Conservation (phyloP, 495 filamentous ascomycete species). For the Trichoderma reesei region DNA sequence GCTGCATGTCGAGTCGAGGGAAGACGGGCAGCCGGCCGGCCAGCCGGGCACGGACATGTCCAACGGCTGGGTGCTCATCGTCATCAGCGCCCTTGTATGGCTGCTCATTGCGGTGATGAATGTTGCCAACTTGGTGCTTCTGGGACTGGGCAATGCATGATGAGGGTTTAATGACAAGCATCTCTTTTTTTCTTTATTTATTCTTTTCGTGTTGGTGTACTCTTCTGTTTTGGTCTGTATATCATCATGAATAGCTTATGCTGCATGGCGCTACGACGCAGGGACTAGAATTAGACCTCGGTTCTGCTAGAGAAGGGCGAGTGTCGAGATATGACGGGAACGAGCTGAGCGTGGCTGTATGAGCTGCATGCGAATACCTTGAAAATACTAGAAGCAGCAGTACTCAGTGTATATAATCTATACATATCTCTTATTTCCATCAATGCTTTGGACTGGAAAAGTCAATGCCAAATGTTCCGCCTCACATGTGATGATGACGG, state of each 20-base stretch:
- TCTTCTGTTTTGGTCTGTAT: too few species aligned
- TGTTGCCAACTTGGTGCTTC: constrained; percentile 57
- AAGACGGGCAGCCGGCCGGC: constrained; percentile 15
- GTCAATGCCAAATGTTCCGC: too few species aligned
- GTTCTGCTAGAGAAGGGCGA: too few species aligned
- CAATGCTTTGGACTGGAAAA: not conserved
- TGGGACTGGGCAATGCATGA: constrained; percentile 41
- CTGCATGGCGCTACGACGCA: too few species aligned
- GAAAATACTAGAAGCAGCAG: too few species aligned
- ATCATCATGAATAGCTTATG: too few species aligned
- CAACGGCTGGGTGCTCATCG: constrained; percentile 49
- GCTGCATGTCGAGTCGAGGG: constrained; percentile 17
- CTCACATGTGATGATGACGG: not conserved
- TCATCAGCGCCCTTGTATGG: constrained; percentile 53
- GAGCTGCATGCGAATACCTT: too few species aligned
- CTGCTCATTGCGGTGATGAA: constrained; percentile 63
- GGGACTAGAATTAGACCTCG: too few species aligned
- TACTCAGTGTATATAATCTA: too few species aligned
- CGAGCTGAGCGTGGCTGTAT: too few species aligned
- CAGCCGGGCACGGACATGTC: constrained; percentile 42
- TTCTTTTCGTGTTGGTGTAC: not conserved
- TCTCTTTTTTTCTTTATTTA: not conserved
- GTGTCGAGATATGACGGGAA: too few species aligned
- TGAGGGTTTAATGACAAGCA: not conserved
- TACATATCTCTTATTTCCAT: not conserved